Evolutionary conservation across 2,329 filamentous ascomycete genomes (phyloP).

Genomic region (Cercospora berteroae): DNA sequence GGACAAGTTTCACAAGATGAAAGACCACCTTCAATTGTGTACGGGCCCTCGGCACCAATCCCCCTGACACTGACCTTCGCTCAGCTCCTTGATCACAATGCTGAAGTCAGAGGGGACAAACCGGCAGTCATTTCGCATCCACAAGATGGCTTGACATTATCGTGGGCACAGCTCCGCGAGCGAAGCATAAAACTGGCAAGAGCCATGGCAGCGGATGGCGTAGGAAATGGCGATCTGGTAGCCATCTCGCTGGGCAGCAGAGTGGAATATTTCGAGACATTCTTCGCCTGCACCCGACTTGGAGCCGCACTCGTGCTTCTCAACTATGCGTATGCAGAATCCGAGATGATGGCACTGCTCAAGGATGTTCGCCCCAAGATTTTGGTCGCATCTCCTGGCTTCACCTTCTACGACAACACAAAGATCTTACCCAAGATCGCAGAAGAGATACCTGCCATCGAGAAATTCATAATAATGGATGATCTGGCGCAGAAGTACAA

Average conservation of each 20-base stretch:
- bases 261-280: slow-evolving; percentile 35
- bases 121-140: slow-evolving; percentile 33
- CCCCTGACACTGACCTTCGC: slow-evolving; percentile 34
- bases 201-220: slow-evolving; percentile 31
- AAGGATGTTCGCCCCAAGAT: slow-evolving; percentile 68
- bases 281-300: slow-evolving; percentile 36
- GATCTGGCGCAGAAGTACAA: slow-evolving; percentile 31
- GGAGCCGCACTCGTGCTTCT: slow-evolving; percentile 60
- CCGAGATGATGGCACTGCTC: slow-evolving; percentile 66
- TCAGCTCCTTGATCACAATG: slow-evolving; percentile 32
- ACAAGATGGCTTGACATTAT: slow-evolving; percentile 25
- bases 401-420: slow-evolving; percentile 61
- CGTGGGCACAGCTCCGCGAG: slow-evolving; percentile 29
- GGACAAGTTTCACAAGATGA: slow-evolving; percentile 19
- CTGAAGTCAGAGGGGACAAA: slow-evolving; percentile 28
- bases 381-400: slow-evolving; percentile 64
- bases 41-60: slow-evolving; percentile 32
- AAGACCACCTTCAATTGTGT: slow-evolving; percentile 31
- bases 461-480: slow-evolving; percentile 56
- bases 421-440: slow-evolving; percentile 53
- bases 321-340: slow-evolving; percentile 72
- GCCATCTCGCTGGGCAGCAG: slow-evolving; percentile 35
- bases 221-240: slow-evolving; percentile 33
- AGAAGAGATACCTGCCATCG: slow-evolving; percentile 41
- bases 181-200: slow-evolving; percentile 31